A percentile compares a stretch with the other conserved stretches of the same genome.
phyloP scores from a whole-genome alignment of 2,329 filamentous ascomycete genomes.

The Botrytis aclada region DNA sequence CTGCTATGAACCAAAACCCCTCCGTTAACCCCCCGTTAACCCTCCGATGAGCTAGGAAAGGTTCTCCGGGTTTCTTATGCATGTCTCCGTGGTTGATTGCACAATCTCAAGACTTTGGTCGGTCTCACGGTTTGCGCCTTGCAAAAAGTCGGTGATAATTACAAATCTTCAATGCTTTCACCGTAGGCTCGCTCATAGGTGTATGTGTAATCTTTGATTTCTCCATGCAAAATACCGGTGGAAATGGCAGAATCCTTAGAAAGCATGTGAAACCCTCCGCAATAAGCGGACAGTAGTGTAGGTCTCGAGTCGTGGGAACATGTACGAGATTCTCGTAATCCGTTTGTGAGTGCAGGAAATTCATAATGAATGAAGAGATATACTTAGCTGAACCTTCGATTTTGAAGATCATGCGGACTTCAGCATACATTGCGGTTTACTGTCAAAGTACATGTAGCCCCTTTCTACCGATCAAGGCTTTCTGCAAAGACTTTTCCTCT shows the following conservation, averaged over 20 bases:
- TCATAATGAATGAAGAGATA: neutral
- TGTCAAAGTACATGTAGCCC: neutral
- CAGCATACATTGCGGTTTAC: neutral
- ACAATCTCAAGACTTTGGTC: neutral
- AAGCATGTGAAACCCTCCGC: neutral
- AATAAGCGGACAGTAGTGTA: neutral
- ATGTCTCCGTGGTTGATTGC: neutral
- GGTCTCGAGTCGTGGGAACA: neutral
- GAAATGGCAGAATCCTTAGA: neutral
- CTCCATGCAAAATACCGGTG: neutral
- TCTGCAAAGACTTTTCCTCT: neutral
- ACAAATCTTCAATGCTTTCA: neutral
- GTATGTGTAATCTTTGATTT: neutral
- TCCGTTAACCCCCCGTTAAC: too few relatives aligned
- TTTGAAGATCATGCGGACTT: neutral
- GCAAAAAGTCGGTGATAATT: neutral
- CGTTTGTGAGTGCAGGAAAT: neutral
- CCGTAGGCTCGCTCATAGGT: neutral
- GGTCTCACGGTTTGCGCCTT: too few relatives aligned
- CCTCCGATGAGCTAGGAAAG: neutral
- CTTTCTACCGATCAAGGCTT: neutral
- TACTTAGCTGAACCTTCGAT: fast-evolving
- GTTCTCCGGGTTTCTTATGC: neutral
- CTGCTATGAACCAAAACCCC: neutral
- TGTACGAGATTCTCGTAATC: neutral